These are phyloP conservation scores for Corallochytrium limacisporum DNA, from an alignment of 78 protist genomes.

Conservation along the genomic window DNA sequence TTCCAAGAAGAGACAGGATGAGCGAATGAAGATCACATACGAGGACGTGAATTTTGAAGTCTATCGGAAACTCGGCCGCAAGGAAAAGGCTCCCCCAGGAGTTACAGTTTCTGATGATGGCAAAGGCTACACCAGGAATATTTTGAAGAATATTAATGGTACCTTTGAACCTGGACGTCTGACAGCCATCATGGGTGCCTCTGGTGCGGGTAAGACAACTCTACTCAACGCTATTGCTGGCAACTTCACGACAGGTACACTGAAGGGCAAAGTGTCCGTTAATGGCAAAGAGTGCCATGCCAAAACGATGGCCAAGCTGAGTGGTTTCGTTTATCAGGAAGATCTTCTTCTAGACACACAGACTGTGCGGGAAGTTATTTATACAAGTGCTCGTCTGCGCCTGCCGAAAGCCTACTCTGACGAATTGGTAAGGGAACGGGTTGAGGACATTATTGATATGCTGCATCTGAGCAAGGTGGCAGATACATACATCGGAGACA, in stretches of 20 bases:
- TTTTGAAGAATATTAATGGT: background rate
- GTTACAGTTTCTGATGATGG: too few relatives aligned
- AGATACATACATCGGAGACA: conserved; percentile 9
- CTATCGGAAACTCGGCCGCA: too few relatives aligned
- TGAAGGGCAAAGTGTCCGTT: background rate
- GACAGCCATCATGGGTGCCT: background rate
- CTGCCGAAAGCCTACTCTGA: background rate
- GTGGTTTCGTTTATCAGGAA: background rate
- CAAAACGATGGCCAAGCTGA: background rate
- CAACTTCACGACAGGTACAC: background rate
- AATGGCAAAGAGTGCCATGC: background rate
- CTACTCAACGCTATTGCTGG: conserved; percentile 17
- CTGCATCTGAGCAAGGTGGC: conserved; percentile 4
- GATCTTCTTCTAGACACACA: background rate
- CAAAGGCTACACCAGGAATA: background rate
- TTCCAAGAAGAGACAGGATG: too few relatives aligned
- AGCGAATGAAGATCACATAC: too few relatives aligned
- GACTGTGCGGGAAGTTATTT: conserved; percentile 28
- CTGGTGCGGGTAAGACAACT: conserved; percentile 21
- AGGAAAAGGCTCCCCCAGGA: too few relatives aligned
- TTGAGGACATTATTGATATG: background rate
- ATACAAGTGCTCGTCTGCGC: conserved; percentile 23
- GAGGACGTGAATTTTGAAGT: too few relatives aligned
- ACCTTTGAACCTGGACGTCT: background rate
- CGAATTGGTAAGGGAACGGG: background rate